These are phyloP conservation scores for Begonia fuchsioides DNA, from an alignment of 306 rosid genomes.

Conservation along the genomic window DNA sequence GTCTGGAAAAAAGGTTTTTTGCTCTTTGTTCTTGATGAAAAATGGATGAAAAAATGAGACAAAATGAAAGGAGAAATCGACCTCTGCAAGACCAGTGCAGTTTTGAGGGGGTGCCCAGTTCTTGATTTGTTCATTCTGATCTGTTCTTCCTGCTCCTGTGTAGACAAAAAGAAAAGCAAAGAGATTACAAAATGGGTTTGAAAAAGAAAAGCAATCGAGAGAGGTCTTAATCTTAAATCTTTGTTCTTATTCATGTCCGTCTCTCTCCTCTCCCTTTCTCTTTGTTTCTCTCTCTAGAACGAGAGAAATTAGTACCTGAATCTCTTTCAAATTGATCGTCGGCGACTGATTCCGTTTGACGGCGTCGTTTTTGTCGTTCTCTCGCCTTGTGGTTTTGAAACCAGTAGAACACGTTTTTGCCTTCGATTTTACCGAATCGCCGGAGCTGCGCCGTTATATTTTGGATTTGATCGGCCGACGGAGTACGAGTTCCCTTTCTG, in stretches of 20 bases:
- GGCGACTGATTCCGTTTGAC: slow-evolving; percentile 58
- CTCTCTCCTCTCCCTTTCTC: background rate
- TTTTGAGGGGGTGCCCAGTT: slow-evolving; percentile 58
- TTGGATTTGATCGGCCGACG: slow-evolving; percentile 90
- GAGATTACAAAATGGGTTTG: slow-evolving; percentile 14
- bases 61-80: slow-evolving; percentile 21
- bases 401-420: slow-evolving; percentile 95
- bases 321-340: slow-evolving; percentile 31
- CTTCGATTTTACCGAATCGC: slow-evolving; percentile 76
- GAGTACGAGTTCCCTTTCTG: slow-evolving; percentile 73
- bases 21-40: background rate
- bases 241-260: too few relatives aligned
- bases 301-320: slow-evolving; percentile 16
- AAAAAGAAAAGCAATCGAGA: background rate
- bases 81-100: slow-evolving; percentile 59
- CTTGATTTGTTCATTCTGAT: slow-evolving; percentile 33
- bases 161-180: slow-evolving; percentile 49
- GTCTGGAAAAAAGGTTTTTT: slow-evolving; percentile 5
- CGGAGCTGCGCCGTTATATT: slow-evolving; percentile 78
- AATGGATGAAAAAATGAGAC: slow-evolving; percentile 8
- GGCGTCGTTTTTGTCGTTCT: slow-evolving; percentile 94
- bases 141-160: slow-evolving; percentile 54
- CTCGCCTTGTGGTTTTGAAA: slow-evolving; percentile 95
- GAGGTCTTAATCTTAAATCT: too few relatives aligned
- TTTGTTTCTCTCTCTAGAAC: background rate